Base-by-base conservation (phyloP, 805 yeast species). In the Hanseniaspora singularis region DNA sequence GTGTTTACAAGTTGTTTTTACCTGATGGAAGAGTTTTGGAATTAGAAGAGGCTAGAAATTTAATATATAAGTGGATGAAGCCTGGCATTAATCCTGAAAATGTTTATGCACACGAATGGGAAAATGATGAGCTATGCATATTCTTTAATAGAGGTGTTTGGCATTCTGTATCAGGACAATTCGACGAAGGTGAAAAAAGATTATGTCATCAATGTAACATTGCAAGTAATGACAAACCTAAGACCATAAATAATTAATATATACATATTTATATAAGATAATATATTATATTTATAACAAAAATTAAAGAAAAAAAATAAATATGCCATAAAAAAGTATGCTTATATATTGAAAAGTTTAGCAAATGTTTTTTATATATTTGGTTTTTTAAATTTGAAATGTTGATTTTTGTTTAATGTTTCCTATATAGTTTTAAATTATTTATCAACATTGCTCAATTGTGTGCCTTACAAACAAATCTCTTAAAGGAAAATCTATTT, bases 161-260 rank as follows among this genome's bases (percentile, higher is more conserved):
- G 81, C 95, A 86, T 60, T 77, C 89, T 1, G 95, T 86, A 27
- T 85, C 95, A 14, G 94, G 95, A 44, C 94, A 85, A 63, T 80
- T 86, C 64, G 78, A 74, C 16, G 72, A 72, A 16, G 84, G 81
- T 40, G 92, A 85, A 59, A 76, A 74, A 56, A 74, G 95, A 63
- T 69, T 86, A 58, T 85, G 86, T 94, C 95, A 86, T 60, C 95
- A 86, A 66, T 86, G 95, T 66, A 86, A 86, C 65, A 82, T 86
- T 60, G 94, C 95, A 18, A 75, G 85, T 58, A 88, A 86, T 8
- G 53, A 58, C 14, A 89, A 81, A 57, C 94, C 95, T 2, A 59
- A 64, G 11, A 51, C 52, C 20, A 28, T 16, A 16, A n/a, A n/a
- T n/a, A n/a, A n/a, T n/a, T n/a, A n/a, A n/a, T n/a, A n/a, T n/a